Conservation (phyloP, 2,329 filamentous ascomycete genomes). For the Botrytis squamosa region DNA sequence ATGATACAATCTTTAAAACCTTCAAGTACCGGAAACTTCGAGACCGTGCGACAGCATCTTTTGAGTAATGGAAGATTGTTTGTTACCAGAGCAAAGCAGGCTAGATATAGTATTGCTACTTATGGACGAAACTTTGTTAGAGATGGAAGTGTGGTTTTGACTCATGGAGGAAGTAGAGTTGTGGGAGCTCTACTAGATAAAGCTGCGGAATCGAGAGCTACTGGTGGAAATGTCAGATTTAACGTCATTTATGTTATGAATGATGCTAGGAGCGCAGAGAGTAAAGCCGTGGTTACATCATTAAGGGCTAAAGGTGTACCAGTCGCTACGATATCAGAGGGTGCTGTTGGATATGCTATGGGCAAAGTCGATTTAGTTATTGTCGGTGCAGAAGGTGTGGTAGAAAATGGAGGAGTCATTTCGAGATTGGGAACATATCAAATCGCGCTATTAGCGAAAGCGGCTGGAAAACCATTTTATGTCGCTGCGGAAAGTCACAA, state of each 20-base stretch:
- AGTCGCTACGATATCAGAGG: constrained; percentile 76
- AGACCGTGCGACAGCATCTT: constrained; percentile 77
- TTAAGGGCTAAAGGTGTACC: constrained; percentile 74
- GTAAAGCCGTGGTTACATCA: constrained; percentile 66
- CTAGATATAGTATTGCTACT: constrained; percentile 76
- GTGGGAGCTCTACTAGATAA: constrained; percentile 74
- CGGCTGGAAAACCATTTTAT: constrained; percentile 70
- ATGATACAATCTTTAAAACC: constrained; percentile 68
- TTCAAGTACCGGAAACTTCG: constrained; percentile 64
- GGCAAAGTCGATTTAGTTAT: constrained; percentile 68
- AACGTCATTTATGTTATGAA: constrained; percentile 77
- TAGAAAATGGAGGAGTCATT: constrained; percentile 91
- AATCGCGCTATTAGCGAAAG: constrained; percentile 77
- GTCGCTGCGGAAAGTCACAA: constrained; percentile 96
- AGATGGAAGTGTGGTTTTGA: constrained; percentile 80
- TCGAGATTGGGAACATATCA: constrained; percentile 83
- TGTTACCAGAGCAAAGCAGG: constrained; percentile 80
- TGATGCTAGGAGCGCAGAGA: constrained; percentile 57
- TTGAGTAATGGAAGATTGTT: constrained; percentile 85
- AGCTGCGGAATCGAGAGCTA: constrained; percentile 63
- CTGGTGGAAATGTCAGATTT: constrained; percentile 63
- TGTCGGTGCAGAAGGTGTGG: constrained; percentile 78
- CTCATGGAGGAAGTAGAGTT: constrained; percentile 82
- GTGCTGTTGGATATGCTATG: constrained; percentile 77
- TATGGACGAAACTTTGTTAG: constrained; percentile 76